Evolutionary conservation across 2,329 filamentous ascomycete genomes (phyloP), one percentile per base, ranked within the genome.

Genomic region (Amesomyces nigricolor): DNA sequence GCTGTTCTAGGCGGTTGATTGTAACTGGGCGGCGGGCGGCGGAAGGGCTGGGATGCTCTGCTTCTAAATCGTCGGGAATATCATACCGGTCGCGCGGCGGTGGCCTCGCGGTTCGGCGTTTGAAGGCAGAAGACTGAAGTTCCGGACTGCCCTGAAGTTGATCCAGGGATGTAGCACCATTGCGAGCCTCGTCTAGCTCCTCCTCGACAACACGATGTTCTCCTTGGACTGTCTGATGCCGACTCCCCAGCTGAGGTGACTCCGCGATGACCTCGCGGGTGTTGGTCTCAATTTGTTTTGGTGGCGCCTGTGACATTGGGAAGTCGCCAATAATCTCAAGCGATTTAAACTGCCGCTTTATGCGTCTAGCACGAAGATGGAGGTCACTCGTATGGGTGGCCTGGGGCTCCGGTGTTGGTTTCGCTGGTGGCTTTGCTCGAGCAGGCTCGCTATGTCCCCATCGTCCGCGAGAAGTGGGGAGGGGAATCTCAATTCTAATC

Each of bases 61-160:
- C 5, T 1, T 52, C 51, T 32, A 37, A 44, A 32, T 56, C 50
- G 4, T 54, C 47, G 6, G 52, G 48, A 5, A 58, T 1, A 13
- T 52, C n/a, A 29, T 54, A 52, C 14, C 52, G 9, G 7, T 54
- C 44, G 10, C 5, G 5, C 5, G 11, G 5, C 5, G 11, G 4
- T 10, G 35, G 32, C n/a, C 45, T 51, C n/a, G 32, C 5, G 11
- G 38, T 4, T 2, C 38, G 55, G 37, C 37, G 43, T 14, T 26
- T 54, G 3, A 22, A 5, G 6, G 51, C 51, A 1, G 56, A 58
- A 2, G 51, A 54, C 16, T 54, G 51, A 17, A 54, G 6, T 22
- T 51, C 51, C 4, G 51, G 56, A 30, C 56, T 54, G 2, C 52
- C 51, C 2, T n/a, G 37, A 7, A n/a, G 2, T 10, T 46, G 32